These are phyloP conservation scores for Lunularia cruciata DNA, from an alignment of 225 moss, liverwort and hornwort species.

Conservation along the genomic window DNA sequence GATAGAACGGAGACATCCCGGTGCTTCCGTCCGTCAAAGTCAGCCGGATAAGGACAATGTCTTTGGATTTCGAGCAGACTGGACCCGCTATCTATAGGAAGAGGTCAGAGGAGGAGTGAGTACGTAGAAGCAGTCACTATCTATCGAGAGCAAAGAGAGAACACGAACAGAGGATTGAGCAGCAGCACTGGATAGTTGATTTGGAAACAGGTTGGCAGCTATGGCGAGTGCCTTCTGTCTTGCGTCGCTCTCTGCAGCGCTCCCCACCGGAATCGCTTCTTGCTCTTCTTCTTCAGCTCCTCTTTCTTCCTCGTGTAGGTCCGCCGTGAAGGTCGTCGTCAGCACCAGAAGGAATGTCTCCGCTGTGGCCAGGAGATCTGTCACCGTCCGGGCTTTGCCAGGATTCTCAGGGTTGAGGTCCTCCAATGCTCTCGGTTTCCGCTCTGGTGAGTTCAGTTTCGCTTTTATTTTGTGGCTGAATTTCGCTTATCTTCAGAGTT, in stretches of 20 bases:
- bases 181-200: neutral
- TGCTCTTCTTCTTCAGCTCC: neutral
- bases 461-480: too few species aligned
- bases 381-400: slow-evolving; percentile 7
- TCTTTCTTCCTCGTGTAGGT: neutral
- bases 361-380: neutral
- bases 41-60: too few species aligned
- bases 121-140: too few species aligned
- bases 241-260: slow-evolving; percentile 35
- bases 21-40: too few species aligned
- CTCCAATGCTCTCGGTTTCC: slow-evolving; percentile 12
- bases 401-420: slow-evolving; percentile 18
- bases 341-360: neutral
- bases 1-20: too few species aligned
- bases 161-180: slow-evolving; percentile 1
- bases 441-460: neutral
- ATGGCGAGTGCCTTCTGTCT: slow-evolving; percentile 45
- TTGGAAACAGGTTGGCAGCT: slow-evolving; percentile 24
- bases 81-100: too few species aligned
- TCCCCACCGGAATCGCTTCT: slow-evolving; percentile 27
- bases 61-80: too few species aligned
- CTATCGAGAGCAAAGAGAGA: too few species aligned
- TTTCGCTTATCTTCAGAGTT: too few species aligned
- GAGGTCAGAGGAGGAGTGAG: too few species aligned
- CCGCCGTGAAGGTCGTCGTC: neutral